Evolutionary conservation across 345 rosid species (phyloP).

Genomic region (Cardamine resedifolia): DNA sequence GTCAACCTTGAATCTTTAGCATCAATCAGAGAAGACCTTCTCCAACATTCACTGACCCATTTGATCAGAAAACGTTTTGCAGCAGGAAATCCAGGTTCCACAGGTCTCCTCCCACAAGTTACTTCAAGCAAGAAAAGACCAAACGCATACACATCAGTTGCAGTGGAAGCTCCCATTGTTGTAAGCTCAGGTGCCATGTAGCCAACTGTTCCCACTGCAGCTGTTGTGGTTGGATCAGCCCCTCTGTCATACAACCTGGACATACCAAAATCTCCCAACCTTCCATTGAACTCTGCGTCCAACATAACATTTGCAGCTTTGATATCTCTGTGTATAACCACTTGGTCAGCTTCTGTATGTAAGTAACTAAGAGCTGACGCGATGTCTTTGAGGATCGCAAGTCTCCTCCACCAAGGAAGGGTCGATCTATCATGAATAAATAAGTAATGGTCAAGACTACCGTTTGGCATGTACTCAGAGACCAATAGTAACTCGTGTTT

Average conservation of each 20-base stretch:
- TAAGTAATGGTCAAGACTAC: conserved; percentile 53
- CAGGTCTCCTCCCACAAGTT: conserved; percentile 62
- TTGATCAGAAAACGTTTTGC: conserved; percentile 38
- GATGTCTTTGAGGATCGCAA: conserved; percentile 42
- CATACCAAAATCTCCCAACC: conserved; percentile 90
- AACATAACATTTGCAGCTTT: conserved; percentile 53
- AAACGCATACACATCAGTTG: conserved; percentile 50
- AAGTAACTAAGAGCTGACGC: conserved; percentile 50
- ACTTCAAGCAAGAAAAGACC: conserved; percentile 53
- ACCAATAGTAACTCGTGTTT: conserved; percentile 51
- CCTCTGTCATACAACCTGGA: conserved; percentile 82
- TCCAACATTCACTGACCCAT: conserved; percentile 43
- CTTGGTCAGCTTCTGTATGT: conserved; percentile 57
- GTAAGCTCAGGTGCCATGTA: conserved; percentile 55
- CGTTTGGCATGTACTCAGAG: conserved; percentile 60
- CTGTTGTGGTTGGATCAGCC: conserved; percentile 59
- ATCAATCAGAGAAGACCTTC: conserved; percentile 36
- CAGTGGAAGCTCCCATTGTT: conserved; percentile 44
- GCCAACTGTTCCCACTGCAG: conserved; percentile 82
- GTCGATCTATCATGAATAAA: conserved; percentile 11
- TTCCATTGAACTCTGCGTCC: conserved; percentile 66
- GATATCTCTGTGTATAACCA: conserved; percentile 55
- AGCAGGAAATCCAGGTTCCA: conserved; percentile 44
- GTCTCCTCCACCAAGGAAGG: conserved; percentile 50
- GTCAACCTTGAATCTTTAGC: conserved; percentile 43